Conservation (phyloP, 768 basidiomycete genomes). For the Suillus lakei region DNA sequence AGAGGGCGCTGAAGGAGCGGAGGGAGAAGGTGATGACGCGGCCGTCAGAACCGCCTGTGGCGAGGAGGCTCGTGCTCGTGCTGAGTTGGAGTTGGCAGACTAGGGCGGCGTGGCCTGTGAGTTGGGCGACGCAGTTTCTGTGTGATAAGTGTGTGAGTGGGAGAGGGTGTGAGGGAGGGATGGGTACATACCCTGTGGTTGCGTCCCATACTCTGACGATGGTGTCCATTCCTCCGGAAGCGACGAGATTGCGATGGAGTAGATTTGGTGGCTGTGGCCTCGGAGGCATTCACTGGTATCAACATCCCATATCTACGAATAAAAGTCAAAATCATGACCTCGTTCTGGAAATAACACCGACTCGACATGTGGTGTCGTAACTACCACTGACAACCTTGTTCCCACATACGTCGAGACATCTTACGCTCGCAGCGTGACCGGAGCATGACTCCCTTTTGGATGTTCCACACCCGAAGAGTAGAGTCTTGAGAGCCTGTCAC, state of each 20-base stretch:
- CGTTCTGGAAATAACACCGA: slow-evolving; percentile 39
- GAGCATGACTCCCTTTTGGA: slow-evolving; percentile 74
- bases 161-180: slow-evolving; percentile 12
- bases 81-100: slow-evolving; percentile 89
- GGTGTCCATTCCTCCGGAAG: slow-evolving; percentile 89
- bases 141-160: not conserved
- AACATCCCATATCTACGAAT: slow-evolving; percentile 79
- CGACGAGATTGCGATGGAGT: slow-evolving; percentile 87
- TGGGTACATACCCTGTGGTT: slow-evolving; percentile 69
- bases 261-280: slow-evolving; percentile 89
- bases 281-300: slow-evolving; percentile 85
- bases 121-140: slow-evolving; percentile 77
- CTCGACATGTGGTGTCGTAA: slow-evolving; percentile 87
- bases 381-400: slow-evolving; percentile 87
- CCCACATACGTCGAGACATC: slow-evolving; percentile 89
- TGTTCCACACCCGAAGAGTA: slow-evolving; percentile 91
- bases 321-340: slow-evolving; percentile 2
- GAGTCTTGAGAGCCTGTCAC: slow-evolving; percentile 89
- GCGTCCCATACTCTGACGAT: slow-evolving; percentile 92
- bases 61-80: slow-evolving; percentile 56
- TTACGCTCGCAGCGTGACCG: slow-evolving; percentile 85
- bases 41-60: slow-evolving; percentile 89
- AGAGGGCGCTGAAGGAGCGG: slow-evolving; percentile 45
- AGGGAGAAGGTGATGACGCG: slow-evolving; percentile 77
- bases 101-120: slow-evolving; percentile 91